Percentiles rank a stretch among this genome's conserved stretches.
These are phyloP conservation scores for Diddensiella transvaalensis DNA, from an alignment of 805 yeast genomes.

Conservation along the genomic window DNA sequence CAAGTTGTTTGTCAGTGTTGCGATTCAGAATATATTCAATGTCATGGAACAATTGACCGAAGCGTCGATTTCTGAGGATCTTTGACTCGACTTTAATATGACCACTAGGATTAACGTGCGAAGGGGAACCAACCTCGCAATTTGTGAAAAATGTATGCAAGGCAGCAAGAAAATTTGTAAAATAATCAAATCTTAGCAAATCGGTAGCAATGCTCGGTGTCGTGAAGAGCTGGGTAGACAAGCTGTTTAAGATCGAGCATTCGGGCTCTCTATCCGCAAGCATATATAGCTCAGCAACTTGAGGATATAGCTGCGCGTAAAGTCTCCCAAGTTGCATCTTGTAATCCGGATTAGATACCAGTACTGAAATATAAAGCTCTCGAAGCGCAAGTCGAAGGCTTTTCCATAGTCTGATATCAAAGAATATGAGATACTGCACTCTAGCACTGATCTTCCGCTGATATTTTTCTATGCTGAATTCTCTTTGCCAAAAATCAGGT, in stretches of 20 bases:
- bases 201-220: conserved; percentile 75
- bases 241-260: conserved; percentile 62
- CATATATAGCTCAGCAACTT: conserved; percentile 64
- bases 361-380: conserved; percentile 59
- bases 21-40: conserved; percentile 73
- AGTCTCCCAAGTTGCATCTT: conserved; percentile 65
- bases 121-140: conserved; percentile 46
- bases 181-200: conserved; percentile 60
- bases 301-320: conserved; percentile 80
- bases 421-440: conserved; percentile 55
- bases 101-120: conserved; percentile 35
- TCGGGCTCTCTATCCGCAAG: conserved; percentile 86
- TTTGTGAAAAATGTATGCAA: conserved; percentile 60
- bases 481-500: conserved; percentile 6
- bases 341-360: conserved; percentile 57
- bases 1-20: conserved; percentile 50
- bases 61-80: conserved; percentile 61
- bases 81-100: conserved; percentile 35
- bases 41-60: conserved; percentile 78
- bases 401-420: conserved; percentile 74
- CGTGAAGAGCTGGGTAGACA: conserved; percentile 84
- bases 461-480: background rate
- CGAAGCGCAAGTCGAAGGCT: conserved; percentile 53
- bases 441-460: conserved; percentile 31
- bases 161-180: conserved; percentile 57